These are phyloP conservation scores for Ensete ventricosum DNA, from an alignment of 176 grass and related monocot species.

Conservation along the genomic window DNA sequence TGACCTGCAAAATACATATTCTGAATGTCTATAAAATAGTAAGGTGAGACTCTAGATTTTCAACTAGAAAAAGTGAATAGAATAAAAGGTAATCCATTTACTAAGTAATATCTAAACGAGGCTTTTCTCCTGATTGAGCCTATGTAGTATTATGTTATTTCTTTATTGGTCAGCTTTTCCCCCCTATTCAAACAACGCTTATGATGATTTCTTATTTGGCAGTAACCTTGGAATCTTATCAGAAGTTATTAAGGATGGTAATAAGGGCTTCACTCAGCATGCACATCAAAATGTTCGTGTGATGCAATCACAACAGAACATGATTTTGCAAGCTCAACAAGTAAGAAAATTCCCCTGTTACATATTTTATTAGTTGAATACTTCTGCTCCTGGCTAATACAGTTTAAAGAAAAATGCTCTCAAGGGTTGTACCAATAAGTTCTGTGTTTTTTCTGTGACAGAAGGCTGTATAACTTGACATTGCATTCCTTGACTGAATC, in stretches of 20 bases:
- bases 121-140: background rate
- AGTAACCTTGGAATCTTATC: constrained; percentile 63
- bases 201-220: constrained; percentile 28
- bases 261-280: constrained; percentile 43
- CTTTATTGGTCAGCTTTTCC: background rate
- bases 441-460: background rate
- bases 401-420: background rate
- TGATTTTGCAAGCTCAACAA: constrained; percentile 58
- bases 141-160: background rate
- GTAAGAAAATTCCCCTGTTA: constrained; percentile 31
- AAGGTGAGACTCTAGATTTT: background rate
- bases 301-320: constrained; percentile 54
- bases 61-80: too few species aligned
- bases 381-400: constrained; percentile 1
- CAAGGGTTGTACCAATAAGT: background rate
- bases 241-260: constrained; percentile 68
- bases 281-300: constrained; percentile 63
- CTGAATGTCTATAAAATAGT: background rate
- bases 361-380: constrained; percentile 14
- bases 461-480: background rate
- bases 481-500: too few species aligned
- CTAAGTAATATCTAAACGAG: background rate
- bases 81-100: background rate
- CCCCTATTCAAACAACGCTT: background rate
- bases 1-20: background rate